Evolutionary conservation across 2,329 filamentous ascomycete species (phyloP), one percentile per base, ranked within the genome.

Genomic region (Penicillium fuscoglaucum): DNA sequence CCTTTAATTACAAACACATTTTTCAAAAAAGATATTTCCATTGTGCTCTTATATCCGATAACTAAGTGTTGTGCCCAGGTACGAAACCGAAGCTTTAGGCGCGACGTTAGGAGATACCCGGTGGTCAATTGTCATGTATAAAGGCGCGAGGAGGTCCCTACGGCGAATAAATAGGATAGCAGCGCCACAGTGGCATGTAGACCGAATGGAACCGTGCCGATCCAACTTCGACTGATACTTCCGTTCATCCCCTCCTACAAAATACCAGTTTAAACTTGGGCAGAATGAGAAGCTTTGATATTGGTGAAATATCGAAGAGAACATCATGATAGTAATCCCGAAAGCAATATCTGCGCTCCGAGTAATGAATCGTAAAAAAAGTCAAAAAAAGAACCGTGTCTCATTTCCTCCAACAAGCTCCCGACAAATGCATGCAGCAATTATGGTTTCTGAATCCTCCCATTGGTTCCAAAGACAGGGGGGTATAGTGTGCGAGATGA

Each of bases 61-160:
- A 65, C 69, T 73, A 65, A 73, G 67, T 53, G 52, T 54, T 65
- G 44, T 55, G 53, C 53, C 29, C 59, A 73, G 71, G 66, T 64
- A 70, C 65, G 56, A 65, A 62, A 57, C 64, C 71, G 56, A 72
- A 68, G 60, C 64, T 74, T 24, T 73, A 61, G 69, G 8, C 13
- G 29, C 9, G 13, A 21, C 4, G 6, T 13, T 6, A 4, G 44
- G 49, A 54, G n/a, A 31, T 39, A 44, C 31, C 8, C 15, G 31
- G 2, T 40, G 28, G 26, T 45, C 15, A 19, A 26, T 51, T 44
- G 43, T 35, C 19, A 49, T 55, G 28, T 31, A 44, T 15, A 35
- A 37, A 44, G 29, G 31, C 5, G 17, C 21, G 17, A 28, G 12
- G 3, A 8, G 28, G 28, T 37, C 1, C 10, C 7, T 15, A 13